Percentiles rank a stretch among this genome's conserved stretches.
Conservation (phyloP, 2,329 filamentous ascomycete species). For the Fonsecaea nubica region DNA sequence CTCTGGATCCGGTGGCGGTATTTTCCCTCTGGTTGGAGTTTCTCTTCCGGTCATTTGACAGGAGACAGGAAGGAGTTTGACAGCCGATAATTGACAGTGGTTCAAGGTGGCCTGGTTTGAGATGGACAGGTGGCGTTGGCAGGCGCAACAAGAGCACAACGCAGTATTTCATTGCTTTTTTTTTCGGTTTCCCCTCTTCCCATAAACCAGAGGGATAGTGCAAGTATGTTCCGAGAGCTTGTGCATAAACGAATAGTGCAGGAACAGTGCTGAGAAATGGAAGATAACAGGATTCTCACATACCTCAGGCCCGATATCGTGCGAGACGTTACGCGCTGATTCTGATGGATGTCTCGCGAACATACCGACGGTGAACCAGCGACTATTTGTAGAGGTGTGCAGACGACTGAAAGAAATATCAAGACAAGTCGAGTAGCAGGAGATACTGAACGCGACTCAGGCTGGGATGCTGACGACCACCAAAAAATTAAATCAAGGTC, state of each 20-base stretch:
- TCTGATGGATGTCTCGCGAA: conserved; percentile 28
- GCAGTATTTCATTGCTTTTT: background rate
- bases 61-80: background rate
- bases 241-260: background rate
- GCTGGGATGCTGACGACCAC: background rate
- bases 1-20: background rate
- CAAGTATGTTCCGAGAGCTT: background rate
- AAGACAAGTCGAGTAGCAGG: conserved; percentile 3
- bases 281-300: conserved; percentile 14
- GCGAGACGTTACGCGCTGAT: conserved; percentile 23
- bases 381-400: background rate
- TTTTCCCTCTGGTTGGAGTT: background rate
- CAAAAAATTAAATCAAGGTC: conserved; percentile 2
- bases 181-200: background rate
- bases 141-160: background rate
- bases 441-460: conserved; percentile 1
- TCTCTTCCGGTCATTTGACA: background rate
- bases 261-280: conserved; percentile 3
- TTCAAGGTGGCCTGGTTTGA: conserved; percentile 7
- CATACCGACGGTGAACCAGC: conserved; percentile 15
- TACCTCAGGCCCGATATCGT: conserved; percentile 30
- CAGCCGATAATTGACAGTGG: conserved; percentile 16
- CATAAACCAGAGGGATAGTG: background rate
- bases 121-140: background rate
- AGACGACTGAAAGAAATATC: background rate